A percentile compares a stretch with the other conserved stretches of the same genome.
These are phyloP conservation scores for Hypoxylon sp. DNA, from an alignment of 2,329 filamentous ascomycete species.

Conservation along the genomic window DNA sequence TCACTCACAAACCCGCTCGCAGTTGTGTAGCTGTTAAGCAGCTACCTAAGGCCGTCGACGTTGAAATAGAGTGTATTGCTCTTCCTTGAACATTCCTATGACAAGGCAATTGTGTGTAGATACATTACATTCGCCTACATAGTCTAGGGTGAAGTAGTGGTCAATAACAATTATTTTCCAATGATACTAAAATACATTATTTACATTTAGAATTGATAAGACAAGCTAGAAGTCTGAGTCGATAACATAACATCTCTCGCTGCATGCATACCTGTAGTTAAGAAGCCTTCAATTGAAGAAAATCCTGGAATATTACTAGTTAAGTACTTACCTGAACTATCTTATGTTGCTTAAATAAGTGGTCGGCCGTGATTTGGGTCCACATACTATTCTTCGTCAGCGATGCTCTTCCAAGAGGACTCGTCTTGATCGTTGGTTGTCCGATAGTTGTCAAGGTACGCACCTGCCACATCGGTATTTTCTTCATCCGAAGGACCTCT, in stretches of 20 bases:
- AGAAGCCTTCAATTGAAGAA: neutral
- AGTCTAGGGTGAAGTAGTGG: slow-evolving; percentile 3
- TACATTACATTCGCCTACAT: slow-evolving; percentile 17
- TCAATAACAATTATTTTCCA: slow-evolving; percentile 7
- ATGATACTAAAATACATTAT: neutral
- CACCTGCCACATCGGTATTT: slow-evolving; percentile 33
- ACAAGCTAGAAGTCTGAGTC: neutral
- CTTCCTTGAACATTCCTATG: slow-evolving; percentile 60
- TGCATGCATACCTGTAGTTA: neutral
- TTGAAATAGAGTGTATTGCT: slow-evolving; percentile 93
- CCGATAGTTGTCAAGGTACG: slow-evolving; percentile 21
- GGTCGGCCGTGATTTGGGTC: neutral
- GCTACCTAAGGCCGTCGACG: slow-evolving; percentile 86
- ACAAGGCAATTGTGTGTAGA: slow-evolving; percentile 9
- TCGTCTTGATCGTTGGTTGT: slow-evolving; percentile 1
- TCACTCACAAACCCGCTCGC: slow-evolving; percentile 86
- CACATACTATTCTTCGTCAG: neutral
- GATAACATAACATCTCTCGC: neutral
- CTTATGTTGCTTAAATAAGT: neutral
- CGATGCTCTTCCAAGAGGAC: neutral
- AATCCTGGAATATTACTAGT: neutral
- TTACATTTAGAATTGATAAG: neutral
- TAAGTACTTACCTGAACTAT: too few relatives aligned
- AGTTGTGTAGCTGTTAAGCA: slow-evolving; percentile 93
- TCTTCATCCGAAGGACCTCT: slow-evolving; percentile 30